Evolutionary conservation across 2,329 filamentous ascomycete genomes (phyloP), one percentile per base, ranked within the genome.

Genomic region (Fusarium piperis): DNA sequence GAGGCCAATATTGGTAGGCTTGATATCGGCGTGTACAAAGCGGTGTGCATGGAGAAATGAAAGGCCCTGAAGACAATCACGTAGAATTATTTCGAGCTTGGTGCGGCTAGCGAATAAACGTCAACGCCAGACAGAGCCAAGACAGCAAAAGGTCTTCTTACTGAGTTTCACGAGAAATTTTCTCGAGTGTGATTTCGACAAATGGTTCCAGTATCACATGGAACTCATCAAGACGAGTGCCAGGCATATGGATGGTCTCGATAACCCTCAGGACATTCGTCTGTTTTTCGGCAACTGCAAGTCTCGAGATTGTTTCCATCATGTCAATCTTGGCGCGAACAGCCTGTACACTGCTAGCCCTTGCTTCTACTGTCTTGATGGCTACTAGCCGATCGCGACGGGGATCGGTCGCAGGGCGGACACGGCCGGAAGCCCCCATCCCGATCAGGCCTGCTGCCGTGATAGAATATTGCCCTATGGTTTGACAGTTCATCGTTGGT

Each of bases 1-100:
- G 8, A 60, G 33, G 16, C 44, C 59, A 28, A 61, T 61, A 20
- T 53, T 61, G 8, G 59, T 20, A 4, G 59, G 59, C 35, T 61
- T 61, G 46, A 61, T 53, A 39, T 61, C 59, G 6, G 59, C 33
- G 35, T 53, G 59, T 15, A 61, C 38, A 41, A 58, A 56, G 36
- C 28, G n/a, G 35, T 56, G 63, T 9, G 35, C 33, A 23, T 61
- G 62, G 20, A 65, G 23, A 30, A 51, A 61, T 20, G 46, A 16
- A 18, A 61, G 55, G 15, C 53, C 56, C 36, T 59, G 33, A 30
- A 59, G 62, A 41, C 62, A 59, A 20, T 63, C 55, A 30, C 55
- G 62, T 33, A 52, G 41, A 16, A 55, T 38, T 26, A 58, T 13
- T 35, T 59, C 35, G 26, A 41, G 18, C 20, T 61, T 61, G 13